Percentiles rank a stretch among this genome's conserved stretches.
Evolutionary conservation across 768 basidiomycete species (phyloP).

Genomic region (Leucocoprinus sp.): DNA sequence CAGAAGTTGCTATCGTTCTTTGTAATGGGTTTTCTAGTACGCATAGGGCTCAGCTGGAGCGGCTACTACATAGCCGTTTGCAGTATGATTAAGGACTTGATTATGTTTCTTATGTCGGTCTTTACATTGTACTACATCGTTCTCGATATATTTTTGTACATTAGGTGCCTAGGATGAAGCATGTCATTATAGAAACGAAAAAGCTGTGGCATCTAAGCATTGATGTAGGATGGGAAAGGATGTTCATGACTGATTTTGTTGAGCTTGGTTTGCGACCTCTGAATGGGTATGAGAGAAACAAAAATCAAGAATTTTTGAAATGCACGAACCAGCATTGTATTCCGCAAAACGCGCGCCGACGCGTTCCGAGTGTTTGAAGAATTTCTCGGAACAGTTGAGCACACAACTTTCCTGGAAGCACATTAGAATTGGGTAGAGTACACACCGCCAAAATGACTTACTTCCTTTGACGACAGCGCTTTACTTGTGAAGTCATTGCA

Average conservation of each 20-base stretch:
- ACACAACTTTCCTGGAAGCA: slow-evolving; percentile 73
- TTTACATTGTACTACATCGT: not conserved
- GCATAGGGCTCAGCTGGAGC: slow-evolving; percentile 2
- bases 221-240: too few relatives aligned
- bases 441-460: slow-evolving; percentile 18
- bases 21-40: slow-evolving; percentile 27
- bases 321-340: slow-evolving; percentile 82
- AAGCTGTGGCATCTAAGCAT: not conserved
- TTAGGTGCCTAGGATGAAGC: not conserved
- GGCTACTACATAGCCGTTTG: slow-evolving; percentile 6
- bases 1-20: slow-evolving; percentile 29
- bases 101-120: not conserved
- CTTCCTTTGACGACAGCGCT: slow-evolving; percentile 90
- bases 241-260: slow-evolving; percentile 26
- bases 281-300: not conserved
- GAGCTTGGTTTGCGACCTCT: slow-evolving; percentile 35
- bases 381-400: slow-evolving; percentile 93
- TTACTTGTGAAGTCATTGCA: slow-evolving; percentile 97
- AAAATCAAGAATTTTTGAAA: not conserved
- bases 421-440: slow-evolving; percentile 1
- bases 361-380: slow-evolving; percentile 92
- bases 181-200: too few relatives aligned
- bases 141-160: slow-evolving; percentile 6
- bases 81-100: not conserved
- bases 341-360: slow-evolving; percentile 91